phyloP scores from a whole-genome alignment of 345 rosid species.

The Nasturtium officinale region DNA sequence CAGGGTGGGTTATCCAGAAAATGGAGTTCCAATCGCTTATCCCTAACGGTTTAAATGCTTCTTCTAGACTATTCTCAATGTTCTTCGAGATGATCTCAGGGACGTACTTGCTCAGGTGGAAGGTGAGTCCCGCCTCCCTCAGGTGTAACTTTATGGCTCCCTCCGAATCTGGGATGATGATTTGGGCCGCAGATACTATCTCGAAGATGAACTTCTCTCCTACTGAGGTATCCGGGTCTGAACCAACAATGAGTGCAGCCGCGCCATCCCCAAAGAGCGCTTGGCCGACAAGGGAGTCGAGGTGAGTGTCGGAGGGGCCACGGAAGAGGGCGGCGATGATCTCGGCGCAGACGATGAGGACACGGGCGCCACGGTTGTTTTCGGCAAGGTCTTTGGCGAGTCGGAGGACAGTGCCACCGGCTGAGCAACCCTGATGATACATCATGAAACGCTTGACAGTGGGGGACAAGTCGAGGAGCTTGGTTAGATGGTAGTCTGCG shows the following conservation, averaged over 20 bases:
- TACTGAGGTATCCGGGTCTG: too few species aligned
- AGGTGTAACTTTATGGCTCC: slow-evolving; percentile 71
- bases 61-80: slow-evolving; percentile 60
- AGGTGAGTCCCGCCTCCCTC: slow-evolving; percentile 69
- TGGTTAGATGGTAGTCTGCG: slow-evolving; percentile 86
- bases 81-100: slow-evolving; percentile 71
- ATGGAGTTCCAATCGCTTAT: slow-evolving; percentile 76
- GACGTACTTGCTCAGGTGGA: slow-evolving; percentile 62
- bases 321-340: too few species aligned
- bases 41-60: slow-evolving; percentile 69
- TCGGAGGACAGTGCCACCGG: too few species aligned
- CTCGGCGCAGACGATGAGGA: too few species aligned
- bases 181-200: slow-evolving; percentile 67
- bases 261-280: slow-evolving; percentile 78
- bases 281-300: slow-evolving; percentile 72
- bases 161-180: slow-evolving; percentile 70
- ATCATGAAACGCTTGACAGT: slow-evolving; percentile 73
- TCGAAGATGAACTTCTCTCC: slow-evolving; percentile 67
- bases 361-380: too few species aligned
- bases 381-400: too few species aligned
- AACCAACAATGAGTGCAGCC: slow-evolving; percentile 57
- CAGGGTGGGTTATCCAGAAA: slow-evolving; percentile 80
- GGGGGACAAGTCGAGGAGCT: slow-evolving; percentile 64
- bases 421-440: slow-evolving; percentile 54
- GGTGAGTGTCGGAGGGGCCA: too few species aligned